Base-by-base conservation (phyloP, 495 filamentous ascomycete genomes). In the Penicillium fimorum region DNA sequence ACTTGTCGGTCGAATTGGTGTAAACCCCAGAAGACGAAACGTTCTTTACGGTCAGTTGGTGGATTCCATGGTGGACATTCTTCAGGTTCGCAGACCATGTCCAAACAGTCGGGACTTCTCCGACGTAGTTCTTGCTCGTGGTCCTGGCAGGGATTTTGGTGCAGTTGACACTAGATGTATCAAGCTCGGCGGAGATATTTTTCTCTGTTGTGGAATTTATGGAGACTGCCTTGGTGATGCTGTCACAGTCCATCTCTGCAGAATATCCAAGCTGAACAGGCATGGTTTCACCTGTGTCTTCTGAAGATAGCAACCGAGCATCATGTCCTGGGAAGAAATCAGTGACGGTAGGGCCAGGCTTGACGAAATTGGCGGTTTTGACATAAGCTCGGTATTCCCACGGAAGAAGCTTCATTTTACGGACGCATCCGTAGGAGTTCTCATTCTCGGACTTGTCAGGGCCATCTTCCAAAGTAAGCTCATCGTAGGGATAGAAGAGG, bases 351-450 rank as follows among this genome's bases (percentile, higher is more conserved):
- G 84, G 84, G 2, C 74, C 70, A 9, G 80, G 79, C 33, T 64
- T 52, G 5, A 79, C 59, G 57, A 72, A 85, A 5, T 61, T 53
- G 7, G 65, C 55, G 13, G 62, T 65, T 4, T 77, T 78, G 0
- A 86, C 83, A 63, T 81, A 85, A 7, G 78, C 78, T n/a, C 82
- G 79, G 68, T 77, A 87, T 47, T 80, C 80, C 69, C 75, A 87
- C 0, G 81, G 74, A n/a, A 71, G 50, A 62, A 87, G 64, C 18
- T 75, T 65, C 45, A 87, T 63, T 15, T 59, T 66, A 17, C 55
- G 46, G 15, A 82, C 46, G 59, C 84, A 87, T 13, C 83, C 72
- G 52, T 67, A 63, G 47, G 17, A 3, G 32, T 32, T 33, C 1
- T 47, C 53, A 6, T 32, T 33, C 1, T 50, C 53, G 11, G 22